Conservation (phyloP, 148 eudicot species). For the Fallopia convolvulus region DNA sequence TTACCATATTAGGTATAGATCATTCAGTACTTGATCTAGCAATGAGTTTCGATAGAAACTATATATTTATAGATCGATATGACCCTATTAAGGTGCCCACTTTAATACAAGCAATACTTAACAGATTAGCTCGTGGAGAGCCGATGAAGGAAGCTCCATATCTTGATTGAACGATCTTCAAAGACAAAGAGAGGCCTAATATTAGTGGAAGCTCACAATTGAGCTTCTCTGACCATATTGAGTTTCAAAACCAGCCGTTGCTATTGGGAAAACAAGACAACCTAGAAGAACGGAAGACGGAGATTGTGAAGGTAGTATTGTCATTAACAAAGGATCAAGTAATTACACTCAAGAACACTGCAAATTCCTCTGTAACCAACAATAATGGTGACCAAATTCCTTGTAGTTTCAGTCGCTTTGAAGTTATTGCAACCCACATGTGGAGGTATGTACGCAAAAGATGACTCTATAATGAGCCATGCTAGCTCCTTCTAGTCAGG, state of each 20-base stretch:
- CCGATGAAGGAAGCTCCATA: constrained; percentile 13
- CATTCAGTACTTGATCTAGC: no score
- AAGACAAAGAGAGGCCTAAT: constrained; percentile 16
- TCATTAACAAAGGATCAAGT: constrained; percentile 13
- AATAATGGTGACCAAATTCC: background rate
- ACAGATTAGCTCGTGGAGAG: background rate
- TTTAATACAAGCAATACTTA: no score
- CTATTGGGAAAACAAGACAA: background rate
- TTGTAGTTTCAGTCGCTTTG: constrained; percentile 16
- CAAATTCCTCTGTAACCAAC: background rate
- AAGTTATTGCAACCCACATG: constrained; percentile 16
- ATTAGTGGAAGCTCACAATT: no score
- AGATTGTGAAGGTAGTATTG: background rate
- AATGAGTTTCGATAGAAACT: no score
- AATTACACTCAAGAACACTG: constrained; percentile 10
- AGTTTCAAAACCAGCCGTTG: background rate
- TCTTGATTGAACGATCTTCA: constrained; percentile 21
- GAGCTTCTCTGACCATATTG: background rate
- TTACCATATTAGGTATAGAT: no score
- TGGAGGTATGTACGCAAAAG: constrained; percentile 3
- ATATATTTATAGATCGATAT: no score
- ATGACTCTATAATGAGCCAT: no score
- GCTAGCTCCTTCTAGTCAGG: no score
- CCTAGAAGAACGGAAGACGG: background rate
- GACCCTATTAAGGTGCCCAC: no score